Percentiles rank a stretch among this genome's conserved stretches.
Conservation (phyloP, 148 eudicot genomes). For the Gaultheria prostrata region DNA sequence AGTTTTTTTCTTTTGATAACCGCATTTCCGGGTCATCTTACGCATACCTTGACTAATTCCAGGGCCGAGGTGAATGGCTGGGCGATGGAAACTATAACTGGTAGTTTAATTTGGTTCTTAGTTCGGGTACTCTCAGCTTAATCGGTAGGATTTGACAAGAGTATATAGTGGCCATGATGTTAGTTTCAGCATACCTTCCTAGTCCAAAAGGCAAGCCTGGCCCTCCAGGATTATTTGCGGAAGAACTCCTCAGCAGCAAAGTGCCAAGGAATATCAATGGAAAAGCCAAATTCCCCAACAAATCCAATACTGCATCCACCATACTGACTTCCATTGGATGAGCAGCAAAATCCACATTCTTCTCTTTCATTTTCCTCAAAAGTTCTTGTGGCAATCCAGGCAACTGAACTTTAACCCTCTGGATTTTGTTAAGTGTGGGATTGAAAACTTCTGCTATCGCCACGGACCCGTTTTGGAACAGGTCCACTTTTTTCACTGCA, state of each 20-base stretch:
- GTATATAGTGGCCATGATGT: not conserved
- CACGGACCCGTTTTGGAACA: slow-evolving; percentile 56
- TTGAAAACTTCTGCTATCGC: slow-evolving; percentile 70
- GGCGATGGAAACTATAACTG: not conserved
- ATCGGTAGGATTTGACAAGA: not conserved
- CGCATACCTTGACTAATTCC: not conserved
- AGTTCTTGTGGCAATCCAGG: slow-evolving; percentile 70
- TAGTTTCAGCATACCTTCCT: slow-evolving; percentile 49
- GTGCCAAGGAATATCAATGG: slow-evolving; percentile 69
- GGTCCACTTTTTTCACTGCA: slow-evolving; percentile 65
- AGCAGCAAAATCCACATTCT: slow-evolving; percentile 71
- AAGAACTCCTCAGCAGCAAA: slow-evolving; percentile 45
- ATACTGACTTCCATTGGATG: slow-evolving; percentile 49
- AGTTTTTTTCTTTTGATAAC: not conserved
- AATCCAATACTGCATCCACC: slow-evolving; percentile 44
- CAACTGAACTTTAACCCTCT: slow-evolving; percentile 64
- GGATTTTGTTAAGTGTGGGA: slow-evolving; percentile 50
- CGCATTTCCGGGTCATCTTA: not conserved
- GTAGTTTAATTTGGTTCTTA: not conserved
- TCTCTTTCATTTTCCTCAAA: slow-evolving; percentile 62
- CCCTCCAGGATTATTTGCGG: slow-evolving; percentile 47
- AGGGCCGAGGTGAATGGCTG: not conserved
- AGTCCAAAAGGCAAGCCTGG: slow-evolving; percentile 84
- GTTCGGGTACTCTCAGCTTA: not conserved
- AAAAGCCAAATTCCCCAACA: slow-evolving; percentile 68